phyloP scores from a whole-genome alignment of 192 early-diverging fungal genomes.

The Linderina pennispora region DNA sequence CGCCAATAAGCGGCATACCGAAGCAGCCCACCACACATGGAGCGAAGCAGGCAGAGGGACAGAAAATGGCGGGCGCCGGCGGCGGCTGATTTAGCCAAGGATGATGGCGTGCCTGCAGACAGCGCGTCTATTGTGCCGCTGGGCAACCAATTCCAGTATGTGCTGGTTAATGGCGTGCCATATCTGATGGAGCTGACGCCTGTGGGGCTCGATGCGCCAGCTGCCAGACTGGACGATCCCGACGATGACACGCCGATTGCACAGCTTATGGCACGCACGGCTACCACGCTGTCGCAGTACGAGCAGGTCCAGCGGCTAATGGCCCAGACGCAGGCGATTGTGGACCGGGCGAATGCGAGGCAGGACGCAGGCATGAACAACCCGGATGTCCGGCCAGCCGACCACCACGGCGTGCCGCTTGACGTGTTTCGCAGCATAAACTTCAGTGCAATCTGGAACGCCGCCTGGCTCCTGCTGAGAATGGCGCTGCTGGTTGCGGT shows the following conservation, averaged over 20 bases:
- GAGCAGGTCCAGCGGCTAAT: neutral
- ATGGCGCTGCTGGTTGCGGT: constrained; percentile 27
- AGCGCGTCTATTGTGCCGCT: constrained; percentile 14
- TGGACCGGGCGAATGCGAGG: neutral
- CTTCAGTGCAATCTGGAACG: constrained; percentile 27
- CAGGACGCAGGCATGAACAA: neutral
- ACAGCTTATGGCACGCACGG: neutral
- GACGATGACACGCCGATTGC: neutral
- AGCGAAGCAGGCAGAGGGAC: too few relatives aligned
- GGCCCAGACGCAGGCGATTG: neutral
- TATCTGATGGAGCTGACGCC: constrained; percentile 18
- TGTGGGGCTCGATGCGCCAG: neutral
- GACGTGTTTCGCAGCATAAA: constrained; percentile 18
- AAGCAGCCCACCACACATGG: too few relatives aligned
- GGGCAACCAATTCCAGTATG: constrained; percentile 36
- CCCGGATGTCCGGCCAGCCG: neutral
- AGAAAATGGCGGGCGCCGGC: too few relatives aligned
- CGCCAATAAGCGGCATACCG: neutral
- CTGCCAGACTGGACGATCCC: neutral
- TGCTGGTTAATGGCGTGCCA: constrained; percentile 34
- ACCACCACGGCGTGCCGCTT: constrained; percentile 5
- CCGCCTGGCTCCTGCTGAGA: constrained; percentile 24
- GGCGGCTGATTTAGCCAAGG: too few relatives aligned
- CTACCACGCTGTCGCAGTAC: neutral
- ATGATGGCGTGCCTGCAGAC: too few relatives aligned